These are phyloP conservation scores for Arabis alpina DNA, from an alignment of 345 rosid species.

Conservation along the genomic window DNA sequence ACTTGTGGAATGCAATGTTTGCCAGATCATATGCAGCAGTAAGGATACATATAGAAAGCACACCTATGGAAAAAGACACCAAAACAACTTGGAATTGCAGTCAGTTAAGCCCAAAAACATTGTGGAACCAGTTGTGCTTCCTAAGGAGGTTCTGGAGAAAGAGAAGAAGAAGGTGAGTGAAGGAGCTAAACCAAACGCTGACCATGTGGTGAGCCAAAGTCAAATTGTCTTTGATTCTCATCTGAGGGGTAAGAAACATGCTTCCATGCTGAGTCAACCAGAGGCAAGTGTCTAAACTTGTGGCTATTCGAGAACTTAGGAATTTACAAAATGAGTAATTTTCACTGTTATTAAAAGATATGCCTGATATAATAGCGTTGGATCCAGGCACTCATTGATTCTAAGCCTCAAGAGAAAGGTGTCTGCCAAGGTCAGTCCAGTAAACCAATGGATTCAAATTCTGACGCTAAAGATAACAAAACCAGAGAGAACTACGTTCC, in stretches of 20 bases:
- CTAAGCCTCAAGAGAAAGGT: constrained; percentile 55
- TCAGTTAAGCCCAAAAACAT: constrained; percentile 27
- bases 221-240: constrained; percentile 10
- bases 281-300: constrained; percentile 36
- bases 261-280: constrained; percentile 10
- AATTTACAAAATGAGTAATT: constrained; percentile 36
- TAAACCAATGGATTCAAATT: too few relatives aligned
- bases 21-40: constrained; percentile 46
- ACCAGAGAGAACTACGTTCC: too few relatives aligned
- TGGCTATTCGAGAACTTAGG: constrained; percentile 47
- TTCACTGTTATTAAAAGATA: constrained; percentile 30
- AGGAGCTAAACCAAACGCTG: constrained; percentile 6
- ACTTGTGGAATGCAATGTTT: constrained; percentile 46
- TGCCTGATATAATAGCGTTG: too few relatives aligned
- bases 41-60: constrained; percentile 13
- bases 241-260: constrained; percentile 21
- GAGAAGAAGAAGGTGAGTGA: constrained; percentile 21
- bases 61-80: constrained; percentile 31
- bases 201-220: constrained; percentile 14
- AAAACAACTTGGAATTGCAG: constrained; percentile 41
- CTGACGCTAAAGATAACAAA: too few relatives aligned
- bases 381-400: constrained; percentile 48
- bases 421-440: too few relatives aligned
- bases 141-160: constrained; percentile 31
- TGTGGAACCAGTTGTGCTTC: constrained; percentile 9